Base-by-base conservation (phyloP, 148 eudicot species). In the Chenopodium berlandieri region DNA sequence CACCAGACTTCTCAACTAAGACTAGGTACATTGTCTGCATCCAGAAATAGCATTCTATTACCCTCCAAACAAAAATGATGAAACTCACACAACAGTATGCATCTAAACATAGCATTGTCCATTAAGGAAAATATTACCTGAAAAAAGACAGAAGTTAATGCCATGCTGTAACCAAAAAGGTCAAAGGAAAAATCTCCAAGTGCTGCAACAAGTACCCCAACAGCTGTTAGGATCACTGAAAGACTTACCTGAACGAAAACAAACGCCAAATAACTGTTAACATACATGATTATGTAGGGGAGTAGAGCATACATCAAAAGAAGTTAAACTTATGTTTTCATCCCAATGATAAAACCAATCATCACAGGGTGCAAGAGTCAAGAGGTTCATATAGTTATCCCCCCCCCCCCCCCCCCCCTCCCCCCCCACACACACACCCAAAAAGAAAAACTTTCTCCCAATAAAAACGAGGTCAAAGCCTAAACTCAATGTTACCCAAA, bases 11-110 rank as follows among this genome's bases (percentile, higher is more conserved):
- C 88, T 96, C 99, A 77, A 96, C 99, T 86, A 96, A 87, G 58
- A 96, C 95, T 66, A 94, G 94, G 87, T 96, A 96, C 98, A 96
- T 96, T 78, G 98, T 96, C 99, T 96, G 95, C 90, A 92, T 19
- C 74, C 81, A 75, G 34, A 83, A 83, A 73, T 27, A 78, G 37
- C 19, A 23, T 64, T 31, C 67, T 46, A 23, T 71, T 34, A 73
- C 31, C 44, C 66, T 81, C 73, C 46, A 81, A 48, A 64, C 16
- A 78, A 22, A 52, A 40, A 37, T 58, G n/a, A 25, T 13, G 11
- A 64, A 25, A 9, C 27, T 2, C 7, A 12, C 40, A 34, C 40
- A 3, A 34, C 5, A 34, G 40, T 64, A 47, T 58, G 31, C 70
- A 80, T 69, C 27, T 50, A 84, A 31, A 23, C 75, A 71, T 2